Evolutionary conservation across 345 rosid species (phyloP).

Genomic region (Cochlearia excelsa): DNA sequence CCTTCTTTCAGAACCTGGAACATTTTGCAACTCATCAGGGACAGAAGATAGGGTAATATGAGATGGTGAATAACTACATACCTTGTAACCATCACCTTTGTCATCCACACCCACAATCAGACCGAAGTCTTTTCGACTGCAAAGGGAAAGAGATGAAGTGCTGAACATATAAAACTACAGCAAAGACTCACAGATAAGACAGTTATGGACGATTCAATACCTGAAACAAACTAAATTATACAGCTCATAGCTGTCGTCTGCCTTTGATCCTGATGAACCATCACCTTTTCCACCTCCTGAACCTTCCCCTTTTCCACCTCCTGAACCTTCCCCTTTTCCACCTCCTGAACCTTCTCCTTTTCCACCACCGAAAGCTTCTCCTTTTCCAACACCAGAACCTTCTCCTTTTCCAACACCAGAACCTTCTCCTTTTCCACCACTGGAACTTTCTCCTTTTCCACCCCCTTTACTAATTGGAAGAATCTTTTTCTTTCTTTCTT

Average conservation of each 20-base stretch:
- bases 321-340: not conserved
- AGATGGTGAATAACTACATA: conserved; percentile 31
- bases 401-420: conserved; percentile 45
- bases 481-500: conserved; percentile 51
- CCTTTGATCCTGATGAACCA: conserved; percentile 48
- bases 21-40: conserved; percentile 30
- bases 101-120: conserved; percentile 72
- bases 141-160: conserved; percentile 34
- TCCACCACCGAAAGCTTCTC: conserved; percentile 47
- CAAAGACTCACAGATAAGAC: conserved; percentile 15
- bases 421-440: conserved; percentile 45
- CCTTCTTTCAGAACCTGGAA: conserved; percentile 82
- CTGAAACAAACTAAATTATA: conserved; percentile 74
- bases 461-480: conserved; percentile 48
- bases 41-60: conserved; percentile 5
- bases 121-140: conserved; percentile 89
- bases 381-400: conserved; percentile 37
- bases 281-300: conserved; percentile 49
- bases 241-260: conserved; percentile 48
- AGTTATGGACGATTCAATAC: conserved; percentile 44
- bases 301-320: conserved; percentile 44
- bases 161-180: conserved; percentile 17
- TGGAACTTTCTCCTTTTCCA: conserved; percentile 60
- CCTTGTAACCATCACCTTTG: conserved; percentile 83
- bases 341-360: too few species aligned